A percentile compares a stretch with the other conserved stretches of the same genome.
phyloP scores from a whole-genome alignment of 495 filamentous ascomycete genomes.

The Talaromyces ruber region DNA sequence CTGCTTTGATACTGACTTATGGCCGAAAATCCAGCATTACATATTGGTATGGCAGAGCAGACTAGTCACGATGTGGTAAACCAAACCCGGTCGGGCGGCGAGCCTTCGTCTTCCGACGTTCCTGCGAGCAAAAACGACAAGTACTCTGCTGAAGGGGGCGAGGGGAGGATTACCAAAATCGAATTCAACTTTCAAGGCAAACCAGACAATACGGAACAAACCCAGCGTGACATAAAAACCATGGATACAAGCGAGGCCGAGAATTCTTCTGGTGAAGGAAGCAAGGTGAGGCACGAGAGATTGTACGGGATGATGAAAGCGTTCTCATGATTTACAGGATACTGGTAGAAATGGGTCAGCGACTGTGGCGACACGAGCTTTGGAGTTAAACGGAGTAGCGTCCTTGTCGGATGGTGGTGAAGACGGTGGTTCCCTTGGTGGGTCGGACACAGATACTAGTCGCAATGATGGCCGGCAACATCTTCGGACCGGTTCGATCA shows the following conservation, averaged over 20 bases:
- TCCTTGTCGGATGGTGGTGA: conserved; percentile 36
- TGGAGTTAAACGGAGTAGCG: conserved; percentile 35
- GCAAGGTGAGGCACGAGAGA: conserved; percentile 22
- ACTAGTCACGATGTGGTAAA: conserved; percentile 70
- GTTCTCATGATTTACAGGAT: conserved; percentile 18
- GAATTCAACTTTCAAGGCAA: conserved; percentile 20
- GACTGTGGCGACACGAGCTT: conserved; percentile 29
- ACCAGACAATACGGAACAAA: conserved; percentile 18
- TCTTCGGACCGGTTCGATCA: conserved; percentile 60
- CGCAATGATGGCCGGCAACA: conserved; percentile 51
- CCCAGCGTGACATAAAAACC: conserved; percentile 19
- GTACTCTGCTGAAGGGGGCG: conserved; percentile 47
- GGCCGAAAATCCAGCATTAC: conserved; percentile 20
- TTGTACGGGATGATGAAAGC: neutral
- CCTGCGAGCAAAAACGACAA: conserved; percentile 54
- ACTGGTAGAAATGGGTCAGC: conserved; percentile 23
- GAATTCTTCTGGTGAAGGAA: conserved; percentile 20
- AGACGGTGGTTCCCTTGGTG: conserved; percentile 36
- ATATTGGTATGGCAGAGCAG: conserved; percentile 79
- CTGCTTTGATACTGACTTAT: neutral
- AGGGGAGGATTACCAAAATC: conserved; percentile 38
- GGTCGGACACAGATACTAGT: conserved; percentile 41
- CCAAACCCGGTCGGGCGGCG: conserved; percentile 67
- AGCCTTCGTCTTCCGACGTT: conserved; percentile 62
- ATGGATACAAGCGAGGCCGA: conserved; percentile 19